phyloP scores from a whole-genome alignment of 139 green algal genomes.

The Chlamydomonas eustigma region DNA sequence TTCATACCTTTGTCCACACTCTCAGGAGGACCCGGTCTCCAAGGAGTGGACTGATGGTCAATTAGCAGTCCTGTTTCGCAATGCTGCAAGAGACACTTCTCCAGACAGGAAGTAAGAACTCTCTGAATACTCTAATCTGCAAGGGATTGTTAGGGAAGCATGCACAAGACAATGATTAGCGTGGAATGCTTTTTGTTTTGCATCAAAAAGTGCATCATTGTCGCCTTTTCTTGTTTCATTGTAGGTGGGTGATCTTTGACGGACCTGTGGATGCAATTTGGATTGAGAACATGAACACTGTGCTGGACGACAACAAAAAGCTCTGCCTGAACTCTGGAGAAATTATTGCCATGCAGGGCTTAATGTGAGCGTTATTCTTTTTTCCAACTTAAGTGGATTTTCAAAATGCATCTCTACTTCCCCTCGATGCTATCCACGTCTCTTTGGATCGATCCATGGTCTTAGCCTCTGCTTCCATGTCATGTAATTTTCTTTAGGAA shows the following conservation, averaged over 20 bases:
- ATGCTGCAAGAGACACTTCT: slow-evolving; percentile 40
- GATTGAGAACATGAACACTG: slow-evolving; percentile 83
- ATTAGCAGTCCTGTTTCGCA: slow-evolving; percentile 66
- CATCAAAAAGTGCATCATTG: too few species aligned
- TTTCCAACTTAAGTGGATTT: too few species aligned
- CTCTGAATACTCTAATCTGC: background rate
- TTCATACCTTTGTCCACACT: background rate
- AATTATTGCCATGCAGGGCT: slow-evolving; percentile 79
- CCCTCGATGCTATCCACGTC: too few species aligned
- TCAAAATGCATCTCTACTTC: too few species aligned
- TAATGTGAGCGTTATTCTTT: too few species aligned
- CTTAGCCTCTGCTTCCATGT: too few species aligned
- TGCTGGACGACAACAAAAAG: slow-evolving; percentile 87
- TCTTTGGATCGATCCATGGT: too few species aligned
- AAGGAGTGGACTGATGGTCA: slow-evolving; percentile 77
- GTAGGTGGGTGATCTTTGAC: slow-evolving; percentile 74
- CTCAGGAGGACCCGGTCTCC: slow-evolving; percentile 19
- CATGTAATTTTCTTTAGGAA: slow-evolving; percentile 73
- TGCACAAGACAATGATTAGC: too few species aligned
- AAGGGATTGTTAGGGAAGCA: too few species aligned
- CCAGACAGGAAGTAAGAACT: slow-evolving; percentile 59
- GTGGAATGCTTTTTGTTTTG: too few species aligned
- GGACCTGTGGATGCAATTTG: slow-evolving; percentile 80
- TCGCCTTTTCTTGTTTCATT: too few species aligned
- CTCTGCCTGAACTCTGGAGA: slow-evolving; percentile 71